These are phyloP conservation scores for Nicotiana attenuata DNA, from an alignment of 257 asterid genomes.

Conservation along the genomic window DNA sequence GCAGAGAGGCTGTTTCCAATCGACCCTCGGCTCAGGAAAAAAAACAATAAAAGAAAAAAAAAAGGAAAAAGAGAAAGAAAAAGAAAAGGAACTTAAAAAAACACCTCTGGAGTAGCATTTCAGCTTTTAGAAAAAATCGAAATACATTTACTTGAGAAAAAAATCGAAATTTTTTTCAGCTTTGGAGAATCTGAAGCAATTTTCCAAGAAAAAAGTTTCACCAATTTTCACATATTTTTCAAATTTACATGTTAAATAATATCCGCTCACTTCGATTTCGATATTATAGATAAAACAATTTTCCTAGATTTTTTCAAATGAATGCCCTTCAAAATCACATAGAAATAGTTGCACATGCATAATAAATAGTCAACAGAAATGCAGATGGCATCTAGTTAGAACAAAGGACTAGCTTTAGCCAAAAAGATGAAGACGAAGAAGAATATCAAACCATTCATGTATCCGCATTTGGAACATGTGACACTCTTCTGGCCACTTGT, in stretches of 20 bases:
- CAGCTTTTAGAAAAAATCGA: too few relatives aligned
- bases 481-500: constrained; percentile 38
- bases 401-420: neutral
- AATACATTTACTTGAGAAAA: too few relatives aligned
- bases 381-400: neutral
- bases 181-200: too few relatives aligned
- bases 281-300: neutral
- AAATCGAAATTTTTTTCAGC: too few relatives aligned
- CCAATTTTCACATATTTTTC: neutral
- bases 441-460: constrained; percentile 57
- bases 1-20: too few relatives aligned
- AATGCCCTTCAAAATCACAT: neutral
- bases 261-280: neutral
- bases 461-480: constrained; percentile 67
- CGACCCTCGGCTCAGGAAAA: too few relatives aligned
- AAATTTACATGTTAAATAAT: neutral
- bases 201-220: too few relatives aligned
- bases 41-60: too few relatives aligned
- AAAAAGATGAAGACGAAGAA: neutral
- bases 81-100: too few relatives aligned
- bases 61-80: too few relatives aligned
- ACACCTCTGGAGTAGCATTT: too few relatives aligned
- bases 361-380: neutral
- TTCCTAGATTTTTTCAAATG: neutral
- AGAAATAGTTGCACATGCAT: neutral